Conservation (phyloP, 1,139 yeast genomes). For the Pichia sp. region DNA sequence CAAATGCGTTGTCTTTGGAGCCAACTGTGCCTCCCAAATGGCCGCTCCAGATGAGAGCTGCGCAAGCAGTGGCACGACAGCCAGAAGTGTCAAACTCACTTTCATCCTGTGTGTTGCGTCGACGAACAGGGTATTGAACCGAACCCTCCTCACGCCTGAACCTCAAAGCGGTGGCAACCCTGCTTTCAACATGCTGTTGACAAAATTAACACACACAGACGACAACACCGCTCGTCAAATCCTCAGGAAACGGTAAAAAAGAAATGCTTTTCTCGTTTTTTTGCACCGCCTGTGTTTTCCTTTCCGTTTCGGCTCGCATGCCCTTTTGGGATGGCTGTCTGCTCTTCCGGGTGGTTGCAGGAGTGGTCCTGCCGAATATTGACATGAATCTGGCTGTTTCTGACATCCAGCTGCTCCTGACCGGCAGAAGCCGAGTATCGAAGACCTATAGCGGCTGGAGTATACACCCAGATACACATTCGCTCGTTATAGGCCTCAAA, state of each 20-base stretch:
- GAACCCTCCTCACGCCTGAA: too few relatives aligned
- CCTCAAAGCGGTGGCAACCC: too few relatives aligned
- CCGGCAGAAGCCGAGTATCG: too few relatives aligned
- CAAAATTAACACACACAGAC: background rate
- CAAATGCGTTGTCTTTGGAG: conserved; percentile 8
- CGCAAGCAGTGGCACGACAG: background rate
- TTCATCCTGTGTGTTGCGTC: conserved; percentile 1
- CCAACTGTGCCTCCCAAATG: background rate
- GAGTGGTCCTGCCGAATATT: background rate
- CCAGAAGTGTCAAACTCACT: background rate
- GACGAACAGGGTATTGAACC: too few relatives aligned
- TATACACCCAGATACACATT: too few relatives aligned
- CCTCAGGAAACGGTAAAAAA: background rate
- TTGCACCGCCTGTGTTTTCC: background rate
- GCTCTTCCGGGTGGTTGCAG: background rate
- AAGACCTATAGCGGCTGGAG: too few relatives aligned
- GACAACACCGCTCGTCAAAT: background rate
- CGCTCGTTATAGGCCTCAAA: too few relatives aligned
- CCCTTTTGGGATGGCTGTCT: background rate
- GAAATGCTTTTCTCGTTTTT: background rate
- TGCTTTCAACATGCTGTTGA: too few relatives aligned
- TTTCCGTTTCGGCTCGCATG: background rate
- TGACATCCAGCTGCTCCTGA: background rate
- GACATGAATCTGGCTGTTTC: background rate
- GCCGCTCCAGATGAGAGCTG: conserved; percentile 4